Base-by-base conservation (phyloP, 257 asterid genomes). In the Solanum corneliomulleri region DNA sequence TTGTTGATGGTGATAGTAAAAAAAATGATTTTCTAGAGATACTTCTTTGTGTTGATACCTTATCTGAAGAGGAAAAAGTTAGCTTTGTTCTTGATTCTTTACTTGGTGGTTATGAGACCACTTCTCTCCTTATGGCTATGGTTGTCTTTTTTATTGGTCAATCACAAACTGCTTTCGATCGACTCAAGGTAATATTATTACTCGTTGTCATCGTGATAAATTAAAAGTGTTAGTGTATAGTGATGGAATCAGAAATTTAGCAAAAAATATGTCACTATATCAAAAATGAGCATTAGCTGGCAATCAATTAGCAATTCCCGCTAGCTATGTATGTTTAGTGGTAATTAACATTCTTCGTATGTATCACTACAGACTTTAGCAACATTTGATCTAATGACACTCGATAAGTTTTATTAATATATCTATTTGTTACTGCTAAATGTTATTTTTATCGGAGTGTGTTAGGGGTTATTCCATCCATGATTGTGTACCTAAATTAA, bases 31-130 rank as follows among this genome's bases (percentile, higher is more conserved):
- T 94, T 80, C 97, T 94, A 77, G 94, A 94, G 89, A 91, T 92
- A 52, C 90, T 94, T 15, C 86, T 94, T 13, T 52, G 87, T 87
- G 92, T 91, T 56, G 96, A 93, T 85, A 89, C 91, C 91, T 91
- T 94, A 90, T 92, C 96, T 85, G 93, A 93, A 91, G 98, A 93
- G 84, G 98, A 94, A 89, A 94, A 93, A 92, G 94, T 94, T 68
- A 94, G 98, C 29, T 94, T 94, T 86, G 95, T 93, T 76, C 89
- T 94, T 88, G 98, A 94, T 91, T 93, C 97, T 86, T 89, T 94
- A 9, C 91, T 94, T 62, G 98, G 98, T 71, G 97, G 98, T 49
- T 94, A 94, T 86, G 98, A 94, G 85, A 94, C 98, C 64, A 94
- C 98, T 29, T 94, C 95, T 2, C 95, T 94, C 42, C 89, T 94